Evolutionary conservation across 495 filamentous ascomycete genomes (phyloP), one percentile per base, ranked within the genome.

Genomic region (Thermothielavioides terrestris): DNA sequence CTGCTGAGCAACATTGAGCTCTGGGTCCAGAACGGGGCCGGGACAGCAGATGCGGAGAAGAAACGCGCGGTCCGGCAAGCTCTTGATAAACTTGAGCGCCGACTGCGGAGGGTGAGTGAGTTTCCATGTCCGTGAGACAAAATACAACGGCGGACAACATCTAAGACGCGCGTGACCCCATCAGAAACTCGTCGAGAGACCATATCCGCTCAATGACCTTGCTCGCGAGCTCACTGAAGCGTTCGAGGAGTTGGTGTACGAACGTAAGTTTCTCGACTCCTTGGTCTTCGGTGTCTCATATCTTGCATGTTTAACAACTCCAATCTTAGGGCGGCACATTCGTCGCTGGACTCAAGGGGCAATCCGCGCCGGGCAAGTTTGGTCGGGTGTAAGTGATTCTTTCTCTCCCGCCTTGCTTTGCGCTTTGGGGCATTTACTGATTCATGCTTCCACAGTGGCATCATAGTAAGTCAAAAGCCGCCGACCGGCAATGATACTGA

Each of bases 21-120:
- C 4, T 73, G 70, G 70, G 59, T 73, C 1, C 55, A 67, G 42
- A 66, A 62, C 12, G 70, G 70, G 0, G 53, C 63, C 15, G 68
- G 59, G 17, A 60, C 46, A 26, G 47, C 59, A 35, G 58, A 46
- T 42, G 58, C 60, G 1, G 68, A 69, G 46, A 42, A 51, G 38
- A 73, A 66, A 50, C 35, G 55, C 36, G 40, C 28, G 5, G 36
- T 61, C 1, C 28, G 45, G 3, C 9, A 50, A 11, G 20, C 46
- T 12, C 12, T 57, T 1, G 44, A 57, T 36, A 8, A 3, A 14
- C 38, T 57, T 11, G 54, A 52, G 38, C 9, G 28, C 4, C 6
- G n/a, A 11, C 50, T 57, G 10, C 44, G 47, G 18, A 36, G 21
- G 54, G 58, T 61, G 26, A 52, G 47, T 42, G 20, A 36, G 25